Evolutionary conservation across 345 rosid species (phyloP).

Genomic region (Eucalyptus erythrocorys): DNA sequence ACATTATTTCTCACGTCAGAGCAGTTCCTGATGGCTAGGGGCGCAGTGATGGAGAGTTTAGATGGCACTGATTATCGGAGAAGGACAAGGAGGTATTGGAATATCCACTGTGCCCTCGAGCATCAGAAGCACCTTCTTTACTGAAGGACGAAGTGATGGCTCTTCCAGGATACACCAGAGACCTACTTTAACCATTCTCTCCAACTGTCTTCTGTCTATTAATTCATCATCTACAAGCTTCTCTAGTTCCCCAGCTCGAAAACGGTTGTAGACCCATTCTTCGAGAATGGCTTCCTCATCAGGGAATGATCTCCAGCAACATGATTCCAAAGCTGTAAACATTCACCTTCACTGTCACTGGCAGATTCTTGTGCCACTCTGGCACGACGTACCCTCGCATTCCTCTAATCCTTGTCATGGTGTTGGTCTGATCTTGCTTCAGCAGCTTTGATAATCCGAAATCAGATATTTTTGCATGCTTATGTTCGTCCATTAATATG

Average conservation of each 20-base stretch:
- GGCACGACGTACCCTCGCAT: slow-evolving; percentile 11
- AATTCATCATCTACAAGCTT: slow-evolving; percentile 1
- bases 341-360: slow-evolving; percentile 6
- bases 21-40: not conserved
- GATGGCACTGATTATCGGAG: not conserved
- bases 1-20: not conserved
- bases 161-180: slow-evolving; percentile 10
- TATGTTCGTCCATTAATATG: slow-evolving; percentile 3
- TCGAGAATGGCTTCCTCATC: slow-evolving; percentile 4
- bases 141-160: slow-evolving; percentile 1
- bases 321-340: slow-evolving; percentile 17
- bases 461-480: slow-evolving; percentile 4
- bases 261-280: slow-evolving; percentile 1
- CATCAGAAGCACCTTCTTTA: slow-evolving; percentile 1
- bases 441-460: not conserved
- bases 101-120: slow-evolving; percentile 1
- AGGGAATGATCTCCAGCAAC: slow-evolving; percentile 2
- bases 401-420: slow-evolving; percentile 9
- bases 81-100: not conserved
- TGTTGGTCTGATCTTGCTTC: slow-evolving; percentile 7
- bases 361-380: slow-evolving; percentile 9
- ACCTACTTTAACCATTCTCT: not conserved
- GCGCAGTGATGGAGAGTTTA: not conserved
- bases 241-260: not conserved
- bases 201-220: not conserved